phyloP scores from a whole-genome alignment of 2,329 filamentous ascomycete genomes.

The Hansfordia pulvinata region DNA sequence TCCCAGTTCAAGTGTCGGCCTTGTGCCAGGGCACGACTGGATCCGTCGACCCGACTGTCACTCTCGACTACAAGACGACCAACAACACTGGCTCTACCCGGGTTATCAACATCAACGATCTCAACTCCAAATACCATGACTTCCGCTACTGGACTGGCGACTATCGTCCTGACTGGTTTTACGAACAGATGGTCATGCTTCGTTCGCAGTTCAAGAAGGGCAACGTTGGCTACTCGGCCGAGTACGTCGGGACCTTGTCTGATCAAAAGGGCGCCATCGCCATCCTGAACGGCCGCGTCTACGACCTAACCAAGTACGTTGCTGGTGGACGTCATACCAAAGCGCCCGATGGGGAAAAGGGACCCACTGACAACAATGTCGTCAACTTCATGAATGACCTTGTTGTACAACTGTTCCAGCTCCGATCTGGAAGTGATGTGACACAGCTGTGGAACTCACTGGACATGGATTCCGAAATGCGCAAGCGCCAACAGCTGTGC shows the following conservation, averaged over 20 bases:
- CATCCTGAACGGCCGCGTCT: conserved; percentile 67
- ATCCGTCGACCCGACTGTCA: conserved; percentile 53
- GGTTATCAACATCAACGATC: conserved; percentile 52
- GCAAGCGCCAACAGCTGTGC: conserved; percentile 62
- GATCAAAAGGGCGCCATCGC: conserved; percentile 53
- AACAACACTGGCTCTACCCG: conserved; percentile 60
- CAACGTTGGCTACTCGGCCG: conserved; percentile 65
- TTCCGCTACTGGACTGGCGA: conserved; percentile 79
- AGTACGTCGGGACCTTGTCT: conserved; percentile 63
- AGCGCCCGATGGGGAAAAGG: conserved; percentile 36
- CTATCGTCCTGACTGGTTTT: conserved; percentile 81
- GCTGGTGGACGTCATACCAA: conserved; percentile 56
- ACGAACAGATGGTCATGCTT: conserved; percentile 70
- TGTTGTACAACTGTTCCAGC: conserved; percentile 65
- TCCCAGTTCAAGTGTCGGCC: conserved; percentile 88
- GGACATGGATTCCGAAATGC: conserved; percentile 38
- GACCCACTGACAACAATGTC: conserved; percentile 31
- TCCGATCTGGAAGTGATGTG: conserved; percentile 64
- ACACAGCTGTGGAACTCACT: conserved; percentile 72
- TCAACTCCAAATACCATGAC: conserved; percentile 76
- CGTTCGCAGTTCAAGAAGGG: conserved; percentile 75
- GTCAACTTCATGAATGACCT: conserved; percentile 69
- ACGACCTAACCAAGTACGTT: conserved; percentile 79
- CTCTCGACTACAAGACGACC: conserved; percentile 65
- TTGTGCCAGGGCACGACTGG: conserved; percentile 70